These are phyloP conservation scores for Paramyrothecium roridum DNA, from an alignment of 2,329 filamentous ascomycete genomes.

Conservation along the genomic window DNA sequence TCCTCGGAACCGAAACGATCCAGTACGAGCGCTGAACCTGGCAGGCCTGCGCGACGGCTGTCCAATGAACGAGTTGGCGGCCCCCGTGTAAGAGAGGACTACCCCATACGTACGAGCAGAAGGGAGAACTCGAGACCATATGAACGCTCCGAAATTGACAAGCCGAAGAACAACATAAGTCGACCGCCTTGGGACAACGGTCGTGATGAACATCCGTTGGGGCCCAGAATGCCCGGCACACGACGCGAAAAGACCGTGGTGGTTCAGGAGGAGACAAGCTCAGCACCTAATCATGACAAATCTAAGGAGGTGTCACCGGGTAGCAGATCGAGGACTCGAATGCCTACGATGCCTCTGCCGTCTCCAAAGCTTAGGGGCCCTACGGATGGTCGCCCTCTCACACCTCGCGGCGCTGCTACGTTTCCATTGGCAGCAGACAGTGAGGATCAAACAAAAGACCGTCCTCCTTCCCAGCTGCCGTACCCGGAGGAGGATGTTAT, in stretches of 20 bases:
- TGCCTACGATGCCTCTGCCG: constrained; percentile 28
- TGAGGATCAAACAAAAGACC: constrained; percentile 13
- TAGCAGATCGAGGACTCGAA: constrained; percentile 30
- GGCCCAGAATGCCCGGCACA: constrained; percentile 20
- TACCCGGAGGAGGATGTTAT: constrained; percentile 35
- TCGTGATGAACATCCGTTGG: constrained; percentile 33
- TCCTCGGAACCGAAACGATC: constrained; percentile 22
- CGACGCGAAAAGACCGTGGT: constrained; percentile 31
- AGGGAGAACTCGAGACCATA: constrained; percentile 27
- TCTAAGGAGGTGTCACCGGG: constrained; percentile 12
- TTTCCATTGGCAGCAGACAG: constrained; percentile 24
- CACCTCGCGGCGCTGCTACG: constrained; percentile 23
- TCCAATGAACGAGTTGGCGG: constrained; percentile 30
- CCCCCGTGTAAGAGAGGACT: constrained; percentile 19
- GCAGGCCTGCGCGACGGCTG: constrained; percentile 19
- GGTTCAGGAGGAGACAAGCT: constrained; percentile 28
- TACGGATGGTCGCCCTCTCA: constrained; percentile 9
- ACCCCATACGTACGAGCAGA: constrained; percentile 21
- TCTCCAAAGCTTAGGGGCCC: constrained; percentile 19
- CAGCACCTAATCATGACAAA: constrained; percentile 18
- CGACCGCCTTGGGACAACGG: constrained; percentile 26
- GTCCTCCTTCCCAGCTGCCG: constrained; percentile 23
- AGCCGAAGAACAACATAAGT: constrained; percentile 2
- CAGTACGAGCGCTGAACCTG: constrained; percentile 20
- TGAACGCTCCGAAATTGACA: constrained; percentile 15